Percentiles rank a stretch among this genome's conserved stretches.
phyloP scores from a whole-genome alignment of 1,284 basidiomycete genomes.

The Rhizoctonia solani region DNA sequence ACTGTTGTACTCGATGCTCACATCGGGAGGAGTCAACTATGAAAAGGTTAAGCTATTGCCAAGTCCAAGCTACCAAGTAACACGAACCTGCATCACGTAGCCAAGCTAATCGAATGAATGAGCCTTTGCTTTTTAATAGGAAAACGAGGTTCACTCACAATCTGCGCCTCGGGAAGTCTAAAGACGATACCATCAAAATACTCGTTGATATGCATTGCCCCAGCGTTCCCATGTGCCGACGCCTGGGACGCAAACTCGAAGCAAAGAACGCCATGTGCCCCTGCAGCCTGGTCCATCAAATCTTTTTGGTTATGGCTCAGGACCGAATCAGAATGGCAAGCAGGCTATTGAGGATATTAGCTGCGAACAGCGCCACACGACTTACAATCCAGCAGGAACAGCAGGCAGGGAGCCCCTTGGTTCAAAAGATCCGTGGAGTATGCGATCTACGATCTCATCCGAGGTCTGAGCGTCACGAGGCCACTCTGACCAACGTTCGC shows the following conservation, averaged over 20 bases:
- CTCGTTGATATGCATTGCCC: not conserved
- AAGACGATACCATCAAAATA: not conserved
- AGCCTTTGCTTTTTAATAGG: no score
- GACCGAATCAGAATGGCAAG: not conserved
- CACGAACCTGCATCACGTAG: not conserved
- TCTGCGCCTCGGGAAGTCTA: not conserved
- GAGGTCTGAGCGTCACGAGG: not conserved
- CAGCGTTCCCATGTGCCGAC: not conserved
- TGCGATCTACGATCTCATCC: not conserved
- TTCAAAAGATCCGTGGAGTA: not conserved
- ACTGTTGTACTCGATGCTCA: no score
- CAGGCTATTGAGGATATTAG: not conserved
- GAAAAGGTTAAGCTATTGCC: no score
- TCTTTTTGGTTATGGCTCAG: not conserved
- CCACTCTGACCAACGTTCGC: not conserved
- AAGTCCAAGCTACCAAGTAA: no score
- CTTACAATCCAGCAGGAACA: not conserved
- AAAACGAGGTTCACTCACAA: no score
- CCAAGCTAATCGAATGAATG: not conserved
- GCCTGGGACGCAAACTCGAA: not conserved
- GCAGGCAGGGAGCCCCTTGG: not conserved
- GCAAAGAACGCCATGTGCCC: not conserved
- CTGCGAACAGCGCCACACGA: no score
- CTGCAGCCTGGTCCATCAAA: not conserved
- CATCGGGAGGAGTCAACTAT: no score